phyloP scores from a whole-genome alignment of 148 eudicot genomes.

The Vaccinium darrowii region DNA sequence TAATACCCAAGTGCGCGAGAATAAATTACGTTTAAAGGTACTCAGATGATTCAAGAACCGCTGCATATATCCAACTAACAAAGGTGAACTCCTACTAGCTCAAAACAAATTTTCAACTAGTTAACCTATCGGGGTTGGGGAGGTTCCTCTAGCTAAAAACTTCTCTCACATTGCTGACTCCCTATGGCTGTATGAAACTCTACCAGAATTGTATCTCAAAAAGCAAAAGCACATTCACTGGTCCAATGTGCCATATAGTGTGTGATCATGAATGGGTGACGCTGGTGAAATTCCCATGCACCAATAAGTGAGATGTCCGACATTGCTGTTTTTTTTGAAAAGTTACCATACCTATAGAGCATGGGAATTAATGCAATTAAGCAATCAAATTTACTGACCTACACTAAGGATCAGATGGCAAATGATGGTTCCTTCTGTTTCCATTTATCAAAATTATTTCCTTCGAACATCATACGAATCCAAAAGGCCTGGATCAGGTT shows the following conservation, averaged over 20 bases:
- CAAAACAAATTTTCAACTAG: not conserved
- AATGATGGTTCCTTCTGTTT: not conserved
- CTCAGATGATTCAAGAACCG: not conserved
- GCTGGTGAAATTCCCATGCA: not conserved
- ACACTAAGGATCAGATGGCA: not conserved
- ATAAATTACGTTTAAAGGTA: not conserved
- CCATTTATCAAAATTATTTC: not conserved
- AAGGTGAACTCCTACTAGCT: not conserved
- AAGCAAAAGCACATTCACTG: not conserved
- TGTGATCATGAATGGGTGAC: not conserved
- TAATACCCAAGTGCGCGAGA: not conserved
- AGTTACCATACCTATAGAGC: not conserved
- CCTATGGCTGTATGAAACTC: not conserved
- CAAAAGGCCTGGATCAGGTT: not conserved
- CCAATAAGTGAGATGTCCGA: not conserved
- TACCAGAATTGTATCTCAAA: not conserved
- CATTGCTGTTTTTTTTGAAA: not conserved
- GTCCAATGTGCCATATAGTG: not conserved
- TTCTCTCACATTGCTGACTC: not conserved
- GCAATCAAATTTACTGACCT: not conserved
- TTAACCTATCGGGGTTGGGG: not conserved
- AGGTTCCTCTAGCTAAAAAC: not conserved
- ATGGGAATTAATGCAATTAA: not conserved
- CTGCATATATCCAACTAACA: not conserved
- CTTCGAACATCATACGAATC: not conserved